Evolutionary conservation across 805 yeast species (phyloP).

Genomic region (Metschnikowia lachancei): DNA sequence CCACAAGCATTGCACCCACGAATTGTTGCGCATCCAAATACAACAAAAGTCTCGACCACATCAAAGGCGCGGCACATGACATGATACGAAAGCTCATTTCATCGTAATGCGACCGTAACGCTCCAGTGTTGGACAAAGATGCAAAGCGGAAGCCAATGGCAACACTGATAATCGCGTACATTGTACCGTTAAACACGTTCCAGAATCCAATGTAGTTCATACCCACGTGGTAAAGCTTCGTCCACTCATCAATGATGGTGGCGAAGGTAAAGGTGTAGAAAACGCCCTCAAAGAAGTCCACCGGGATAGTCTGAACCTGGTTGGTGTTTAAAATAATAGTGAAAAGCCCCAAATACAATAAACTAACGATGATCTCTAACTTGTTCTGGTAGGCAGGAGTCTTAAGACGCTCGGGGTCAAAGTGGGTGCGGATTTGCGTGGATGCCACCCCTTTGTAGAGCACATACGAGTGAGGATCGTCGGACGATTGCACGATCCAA

Average conservation of each 20-base stretch:
- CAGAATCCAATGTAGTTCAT: conserved; percentile 68
- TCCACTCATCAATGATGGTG: conserved; percentile 61
- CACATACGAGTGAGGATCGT: conserved; percentile 67
- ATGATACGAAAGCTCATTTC: conserved; percentile 64
- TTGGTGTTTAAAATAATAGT: conserved; percentile 63
- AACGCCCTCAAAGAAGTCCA: conserved; percentile 49
- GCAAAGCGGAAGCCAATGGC: conserved; percentile 56
- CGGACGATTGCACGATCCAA: conserved; percentile 77
- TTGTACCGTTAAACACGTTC: conserved; percentile 70
- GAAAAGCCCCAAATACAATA: conserved; percentile 59
- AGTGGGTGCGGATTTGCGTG: conserved; percentile 56
- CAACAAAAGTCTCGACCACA: conserved; percentile 78
- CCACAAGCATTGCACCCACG: conserved; percentile 87
- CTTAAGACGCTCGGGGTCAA: conserved; percentile 78
- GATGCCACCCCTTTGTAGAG: conserved; percentile 60
- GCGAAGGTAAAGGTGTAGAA: conserved; percentile 69
- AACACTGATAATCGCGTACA: conserved; percentile 54
- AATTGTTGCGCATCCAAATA: conserved; percentile 76
- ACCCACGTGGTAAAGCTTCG: conserved; percentile 77
- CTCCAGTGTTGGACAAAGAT: conserved; percentile 26
- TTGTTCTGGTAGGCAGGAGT: conserved; percentile 81
- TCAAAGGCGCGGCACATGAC: conserved; percentile 79
- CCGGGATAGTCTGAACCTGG: conserved; percentile 31
- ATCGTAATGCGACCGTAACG: conserved; percentile 40
- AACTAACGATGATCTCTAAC: conserved; percentile 64